A percentile compares a stretch with the other conserved stretches of the same genome.
phyloP scores from a whole-genome alignment of 179 eudicot genomes.

The Corrigiola litoralis region DNA sequence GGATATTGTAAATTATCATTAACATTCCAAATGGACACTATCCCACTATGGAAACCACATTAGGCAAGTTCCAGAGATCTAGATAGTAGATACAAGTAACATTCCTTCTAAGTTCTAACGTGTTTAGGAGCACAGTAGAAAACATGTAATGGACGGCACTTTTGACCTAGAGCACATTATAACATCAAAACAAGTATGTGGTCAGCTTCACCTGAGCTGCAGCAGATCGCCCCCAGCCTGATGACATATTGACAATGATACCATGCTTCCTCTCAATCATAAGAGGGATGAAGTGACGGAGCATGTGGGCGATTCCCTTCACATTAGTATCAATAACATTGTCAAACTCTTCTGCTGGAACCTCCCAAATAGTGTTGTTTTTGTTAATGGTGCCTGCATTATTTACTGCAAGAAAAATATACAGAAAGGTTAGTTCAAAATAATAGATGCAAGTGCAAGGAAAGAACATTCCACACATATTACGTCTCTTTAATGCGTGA shows the following conservation, averaged over 20 bases:
- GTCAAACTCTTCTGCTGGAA: constrained; percentile 81
- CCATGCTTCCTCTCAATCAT: constrained; percentile 85
- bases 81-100: no score
- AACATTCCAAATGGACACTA: no score
- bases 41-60: no score
- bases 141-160: no score
- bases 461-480: background rate
- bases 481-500: background rate
- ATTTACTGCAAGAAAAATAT: constrained; percentile 48
- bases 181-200: background rate
- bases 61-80: no score
- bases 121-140: no score
- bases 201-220: constrained; percentile 72
- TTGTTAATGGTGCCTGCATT: constrained; percentile 91
- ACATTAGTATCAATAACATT: constrained; percentile 78
- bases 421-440: background rate
- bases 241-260: constrained; percentile 78
- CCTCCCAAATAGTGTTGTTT: constrained; percentile 88
- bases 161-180: background rate
- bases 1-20: no score
- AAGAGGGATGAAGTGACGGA: constrained; percentile 86
- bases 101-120: no score
- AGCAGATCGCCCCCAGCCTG: constrained; percentile 98
- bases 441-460: background rate
- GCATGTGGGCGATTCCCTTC: constrained; percentile 72